These are phyloP conservation scores for Linum trigynum DNA, from an alignment of 345 rosid species.

Conservation along the genomic window DNA sequence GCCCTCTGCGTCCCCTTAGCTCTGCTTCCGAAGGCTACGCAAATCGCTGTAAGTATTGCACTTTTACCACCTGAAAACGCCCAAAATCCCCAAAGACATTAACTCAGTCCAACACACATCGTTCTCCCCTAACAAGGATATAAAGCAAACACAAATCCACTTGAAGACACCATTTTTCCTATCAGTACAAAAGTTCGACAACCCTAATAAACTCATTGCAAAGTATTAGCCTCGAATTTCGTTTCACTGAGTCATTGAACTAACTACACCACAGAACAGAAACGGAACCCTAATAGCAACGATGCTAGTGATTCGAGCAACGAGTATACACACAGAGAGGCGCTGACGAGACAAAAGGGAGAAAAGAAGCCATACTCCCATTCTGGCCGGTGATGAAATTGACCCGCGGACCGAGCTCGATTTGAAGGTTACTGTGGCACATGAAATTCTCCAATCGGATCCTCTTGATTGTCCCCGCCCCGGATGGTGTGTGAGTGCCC, in stretches of 20 bases:
- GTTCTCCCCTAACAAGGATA: background rate
- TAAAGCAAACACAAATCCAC: background rate
- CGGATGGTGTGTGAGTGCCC: slow-evolving; percentile 30
- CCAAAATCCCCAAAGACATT: background rate
- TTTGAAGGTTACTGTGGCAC: slow-evolving; percentile 75
- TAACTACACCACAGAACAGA: background rate
- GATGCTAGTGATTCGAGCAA: background rate
- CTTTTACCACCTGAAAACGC: slow-evolving; percentile 72
- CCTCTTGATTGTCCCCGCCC: slow-evolving; percentile 58
- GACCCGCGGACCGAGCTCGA: slow-evolving; percentile 78
- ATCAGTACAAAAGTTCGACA: slow-evolving; percentile 1
- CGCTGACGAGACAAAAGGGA: background rate
- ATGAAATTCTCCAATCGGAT: slow-evolving; percentile 82
- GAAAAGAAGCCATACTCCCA: slow-evolving; percentile 48
- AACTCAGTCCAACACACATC: background rate
- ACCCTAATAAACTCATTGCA: slow-evolving; percentile 5
- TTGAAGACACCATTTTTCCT: no score
- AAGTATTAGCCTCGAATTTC: background rate
- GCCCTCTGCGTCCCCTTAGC: slow-evolving; percentile 92
- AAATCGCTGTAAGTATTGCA: slow-evolving; percentile 81
- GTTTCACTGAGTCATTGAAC: background rate
- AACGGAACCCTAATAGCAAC: background rate
- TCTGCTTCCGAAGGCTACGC: slow-evolving; percentile 84
- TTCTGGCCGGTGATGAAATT: slow-evolving; percentile 96
- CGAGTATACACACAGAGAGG: background rate